Evolutionary conservation across 176 grass and related monocot genomes (phyloP).

Genomic region (Alopecurus myosuroides): DNA sequence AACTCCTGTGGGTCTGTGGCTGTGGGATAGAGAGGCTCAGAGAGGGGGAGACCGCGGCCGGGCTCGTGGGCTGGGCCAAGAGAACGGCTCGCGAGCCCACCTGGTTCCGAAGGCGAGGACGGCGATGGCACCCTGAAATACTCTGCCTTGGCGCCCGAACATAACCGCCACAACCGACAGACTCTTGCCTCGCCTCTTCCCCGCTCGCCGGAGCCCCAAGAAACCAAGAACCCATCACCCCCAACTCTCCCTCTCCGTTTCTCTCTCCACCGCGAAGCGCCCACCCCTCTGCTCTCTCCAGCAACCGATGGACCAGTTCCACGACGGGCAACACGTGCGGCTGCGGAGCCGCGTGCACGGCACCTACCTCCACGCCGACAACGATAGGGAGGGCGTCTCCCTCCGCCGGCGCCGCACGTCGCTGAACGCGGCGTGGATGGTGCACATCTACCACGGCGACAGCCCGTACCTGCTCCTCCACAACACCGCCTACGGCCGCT

Average conservation of each 20-base stretch:
- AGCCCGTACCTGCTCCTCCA: neutral
- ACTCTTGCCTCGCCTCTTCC: neutral
- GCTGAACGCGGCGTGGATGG: neutral
- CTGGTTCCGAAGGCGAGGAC: neutral
- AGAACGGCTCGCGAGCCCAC: neutral
- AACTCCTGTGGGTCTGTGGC: too few relatives aligned
- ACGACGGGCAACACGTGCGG: neutral
- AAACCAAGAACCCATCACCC: neutral
- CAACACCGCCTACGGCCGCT: slow-evolving; percentile 18
- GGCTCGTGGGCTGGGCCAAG: neutral
- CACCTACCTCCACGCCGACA: slow-evolving; percentile 18
- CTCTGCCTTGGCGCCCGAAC: neutral
- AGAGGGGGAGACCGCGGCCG: too few relatives aligned
- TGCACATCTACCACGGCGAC: neutral
- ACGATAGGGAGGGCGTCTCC: neutral
- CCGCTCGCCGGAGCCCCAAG: neutral
- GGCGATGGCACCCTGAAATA: neutral
- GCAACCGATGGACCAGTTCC: slow-evolving; percentile 9
- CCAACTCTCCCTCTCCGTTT: neutral
- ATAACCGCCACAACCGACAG: neutral
- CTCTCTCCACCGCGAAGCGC: neutral
- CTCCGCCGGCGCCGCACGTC: neutral
- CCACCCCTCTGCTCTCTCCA: neutral
- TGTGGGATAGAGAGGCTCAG: too few relatives aligned
- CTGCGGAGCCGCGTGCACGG: slow-evolving; percentile 9